Evolutionary conservation across 345 rosid species (phyloP).

Genomic region (Rubroshorea leprosula): DNA sequence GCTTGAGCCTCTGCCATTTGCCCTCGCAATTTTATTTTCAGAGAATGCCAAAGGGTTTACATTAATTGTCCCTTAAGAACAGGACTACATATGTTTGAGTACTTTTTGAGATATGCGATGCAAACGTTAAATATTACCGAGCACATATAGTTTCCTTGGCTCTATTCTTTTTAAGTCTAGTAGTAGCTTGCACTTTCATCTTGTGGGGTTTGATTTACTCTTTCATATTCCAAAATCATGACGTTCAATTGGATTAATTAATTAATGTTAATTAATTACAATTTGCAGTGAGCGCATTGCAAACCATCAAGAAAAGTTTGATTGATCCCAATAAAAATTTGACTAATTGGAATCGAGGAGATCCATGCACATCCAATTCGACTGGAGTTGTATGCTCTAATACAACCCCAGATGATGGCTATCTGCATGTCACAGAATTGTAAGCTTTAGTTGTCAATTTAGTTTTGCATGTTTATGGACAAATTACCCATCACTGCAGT

Average conservation of each 20-base stretch:
- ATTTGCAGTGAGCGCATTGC: conserved; percentile 61
- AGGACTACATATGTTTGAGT: too few relatives aligned
- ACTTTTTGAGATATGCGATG: too few relatives aligned
- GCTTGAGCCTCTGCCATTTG: background rate
- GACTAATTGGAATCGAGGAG: conserved; percentile 73
- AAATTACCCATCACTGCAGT: background rate
- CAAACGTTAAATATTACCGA: too few relatives aligned
- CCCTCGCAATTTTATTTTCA: background rate
- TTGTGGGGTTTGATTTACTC: too few relatives aligned
- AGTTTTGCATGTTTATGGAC: background rate
- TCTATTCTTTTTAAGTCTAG: background rate
- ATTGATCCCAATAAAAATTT: conserved; percentile 53
- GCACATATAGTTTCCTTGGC: background rate
- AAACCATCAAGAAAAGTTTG: conserved; percentile 44
- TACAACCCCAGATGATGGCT: conserved; percentile 48
- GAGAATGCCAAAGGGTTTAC: too few relatives aligned
- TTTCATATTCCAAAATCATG: too few relatives aligned
- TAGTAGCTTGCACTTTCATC: background rate
- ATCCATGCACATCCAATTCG: conserved; percentile 85
- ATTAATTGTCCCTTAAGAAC: too few relatives aligned
- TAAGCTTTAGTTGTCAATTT: conserved; percentile 22
- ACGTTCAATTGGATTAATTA: background rate
- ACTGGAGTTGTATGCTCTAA: conserved; percentile 81
- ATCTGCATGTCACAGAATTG: conserved; percentile 77
- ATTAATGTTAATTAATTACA: conserved; percentile 4